Evolutionary conservation across 495 filamentous ascomycete species (phyloP).

Genomic region (Aspergillus coremiiformis): DNA sequence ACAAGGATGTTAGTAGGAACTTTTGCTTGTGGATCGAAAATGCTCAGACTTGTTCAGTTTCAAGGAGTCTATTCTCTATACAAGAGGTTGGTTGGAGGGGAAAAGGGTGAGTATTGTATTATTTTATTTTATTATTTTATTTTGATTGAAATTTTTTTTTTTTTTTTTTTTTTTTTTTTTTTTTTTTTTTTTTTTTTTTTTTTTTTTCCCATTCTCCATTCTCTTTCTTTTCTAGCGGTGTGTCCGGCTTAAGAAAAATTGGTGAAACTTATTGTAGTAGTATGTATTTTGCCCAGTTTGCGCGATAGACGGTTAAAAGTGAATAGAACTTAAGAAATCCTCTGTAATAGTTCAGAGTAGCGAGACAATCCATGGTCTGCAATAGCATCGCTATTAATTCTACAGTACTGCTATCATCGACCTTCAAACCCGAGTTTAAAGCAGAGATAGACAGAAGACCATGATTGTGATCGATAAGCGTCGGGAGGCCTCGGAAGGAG

Average conservation of each 20-base stretch:
- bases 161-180: background rate
- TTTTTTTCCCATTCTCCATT: too few relatives aligned
- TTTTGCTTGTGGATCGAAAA: background rate
- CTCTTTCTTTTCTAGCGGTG: too few relatives aligned
- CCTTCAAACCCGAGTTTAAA: background rate
- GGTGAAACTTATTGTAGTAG: too few relatives aligned
- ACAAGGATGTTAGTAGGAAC: background rate
- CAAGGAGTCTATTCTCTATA: background rate
- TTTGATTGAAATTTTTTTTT: background rate
- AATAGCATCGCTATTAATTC: background rate
- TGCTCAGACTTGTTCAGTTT: background rate
- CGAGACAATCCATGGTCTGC: background rate
- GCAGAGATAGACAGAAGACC: too few relatives aligned
- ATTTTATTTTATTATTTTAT: too few relatives aligned
- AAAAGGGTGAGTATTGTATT: background rate
- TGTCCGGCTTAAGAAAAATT: too few relatives aligned
- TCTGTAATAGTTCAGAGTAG: background rate
- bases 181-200: too few relatives aligned
- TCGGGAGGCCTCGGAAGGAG: background rate
- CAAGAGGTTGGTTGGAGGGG: background rate
- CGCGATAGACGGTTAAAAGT: constrained; percentile 6
- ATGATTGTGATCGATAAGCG: too few relatives aligned
- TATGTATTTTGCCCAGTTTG: background rate
- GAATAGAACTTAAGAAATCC: background rate
- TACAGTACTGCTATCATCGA: background rate